Evolutionary conservation across 2,329 filamentous ascomycete genomes (phyloP), one percentile per base, ranked within the genome.

Genomic region (Parastagonospora avenae): DNA sequence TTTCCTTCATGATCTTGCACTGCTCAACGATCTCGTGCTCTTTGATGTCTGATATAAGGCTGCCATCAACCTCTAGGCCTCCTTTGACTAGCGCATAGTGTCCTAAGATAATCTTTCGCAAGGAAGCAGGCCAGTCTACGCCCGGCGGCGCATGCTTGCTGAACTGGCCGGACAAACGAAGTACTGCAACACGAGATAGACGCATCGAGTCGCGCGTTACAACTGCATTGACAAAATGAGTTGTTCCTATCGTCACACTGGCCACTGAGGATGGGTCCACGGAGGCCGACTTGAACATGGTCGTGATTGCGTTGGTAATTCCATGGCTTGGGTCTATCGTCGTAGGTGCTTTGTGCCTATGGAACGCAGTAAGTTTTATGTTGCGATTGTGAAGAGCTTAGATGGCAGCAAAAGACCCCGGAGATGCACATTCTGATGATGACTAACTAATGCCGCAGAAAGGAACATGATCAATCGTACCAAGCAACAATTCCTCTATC

Each of bases 141-240:
- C 80, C 81, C 1, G 80, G 79, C 8, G 80, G 80, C 5, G 79
- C 75, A 48, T 82, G 75, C 52, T 73, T 76, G 6, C 77, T 76
- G 55, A 80, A 82, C 2, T 74, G 73, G 2, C 76, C 75, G 35
- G 76, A 79, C 14, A 82, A 69, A 11, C 82, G 77, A 37, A 84
- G 63, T 12, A 84, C 77, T 9, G 80, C 82, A 6, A 85, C 82
- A 42, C 74, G 74, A 9, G 77, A 77, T 5, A 84, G 68, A 11
- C 80, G 76, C 19, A 75, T 72, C 2, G 74, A 71, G 66, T 84
- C 79, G 8, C 77, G 75, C 41, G 80, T 79, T 9, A 81, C 71
- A 7, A 82, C 77, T 5, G 79, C 79, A 51, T 82, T 82, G 39
- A 81, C 74, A 51, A 82, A 81, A 64, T 80, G 67, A 0, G 81